Evolutionary conservation across 2,329 filamentous ascomycete genomes (phyloP), one percentile per base, ranked within the genome.

Genomic region (Aspergillus tanneri): DNA sequence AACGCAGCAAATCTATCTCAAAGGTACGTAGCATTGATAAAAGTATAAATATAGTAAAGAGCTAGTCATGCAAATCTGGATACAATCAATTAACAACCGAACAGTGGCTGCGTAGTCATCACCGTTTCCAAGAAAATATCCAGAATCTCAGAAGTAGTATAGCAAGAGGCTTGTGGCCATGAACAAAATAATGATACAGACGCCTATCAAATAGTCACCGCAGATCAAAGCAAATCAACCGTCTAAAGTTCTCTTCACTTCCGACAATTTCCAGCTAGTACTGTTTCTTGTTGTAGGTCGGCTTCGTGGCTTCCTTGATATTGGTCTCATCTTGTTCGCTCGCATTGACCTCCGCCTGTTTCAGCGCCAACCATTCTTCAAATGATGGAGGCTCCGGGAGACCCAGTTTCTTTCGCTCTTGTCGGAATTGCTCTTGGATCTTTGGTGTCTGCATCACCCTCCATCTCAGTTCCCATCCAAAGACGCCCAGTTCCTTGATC

Each of bases 401-500:
- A 0, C 89, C 88, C 41, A 93, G 67, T 16, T 73, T 73, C 49
- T 76, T 72, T 52, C 90, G 77, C 74, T 96, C 78, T 41, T 72
- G 67, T 34, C 79, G 78, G 64, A 90, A 88, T 56, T 81, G 76
- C 57, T 80, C 78, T 67, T 84, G 83, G 42, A 95, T 80, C 16
- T 73, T 72, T 1, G 77, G 74, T 4, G 84, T 90, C 74, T 92
- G 88, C 85, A 96, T 90, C 52, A 99, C 77, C 53, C 88, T 81
- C 88, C 90, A 96, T 56, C 93, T 78, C 63, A 99, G 74, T 60
- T 85, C 83, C 93, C 93, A 99, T 5, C 93, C 93, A 56, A 86
- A 86, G 43, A 92, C 84, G 4, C 93, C 93, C 48, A 99, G 77
- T 70, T 96, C 89, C 74, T 85, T 88, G 64, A 97, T 79, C 55